Percentiles rank a stretch among this genome's conserved stretches.
phyloP scores from a whole-genome alignment of 306 rosid genomes.

The Sophora flavescens region DNA sequence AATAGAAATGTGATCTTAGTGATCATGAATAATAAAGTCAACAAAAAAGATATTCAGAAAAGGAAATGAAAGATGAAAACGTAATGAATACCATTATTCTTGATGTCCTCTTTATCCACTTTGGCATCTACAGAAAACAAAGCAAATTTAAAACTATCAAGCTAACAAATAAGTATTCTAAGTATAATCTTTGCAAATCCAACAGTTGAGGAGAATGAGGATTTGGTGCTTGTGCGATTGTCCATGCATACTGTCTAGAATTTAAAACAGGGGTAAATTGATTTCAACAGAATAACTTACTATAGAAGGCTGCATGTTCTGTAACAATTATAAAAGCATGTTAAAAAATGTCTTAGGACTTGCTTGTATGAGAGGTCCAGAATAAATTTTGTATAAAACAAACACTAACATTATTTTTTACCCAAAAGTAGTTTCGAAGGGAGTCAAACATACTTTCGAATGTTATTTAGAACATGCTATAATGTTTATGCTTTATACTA shows the following conservation, averaged over 20 bases:
- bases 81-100: slow-evolving; percentile 64
- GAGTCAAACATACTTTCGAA: background rate
- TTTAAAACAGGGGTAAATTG: slow-evolving; percentile 20
- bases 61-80: slow-evolving; percentile 38
- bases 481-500: background rate
- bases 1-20: background rate
- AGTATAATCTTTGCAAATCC: slow-evolving; percentile 30
- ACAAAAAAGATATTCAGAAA: background rate
- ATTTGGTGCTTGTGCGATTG: slow-evolving; percentile 8
- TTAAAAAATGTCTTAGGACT: slow-evolving; percentile 16
- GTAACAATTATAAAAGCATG: slow-evolving; percentile 17
- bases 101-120: slow-evolving; percentile 77
- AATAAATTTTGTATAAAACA: slow-evolving; percentile 7
- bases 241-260: background rate
- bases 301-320: slow-evolving; percentile 15
- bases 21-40: slow-evolving; percentile 21
- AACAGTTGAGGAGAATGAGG: slow-evolving; percentile 28
- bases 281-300: slow-evolving; percentile 12
- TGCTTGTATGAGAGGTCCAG: slow-evolving; percentile 1
- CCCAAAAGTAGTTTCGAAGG: background rate
- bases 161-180: slow-evolving; percentile 36
- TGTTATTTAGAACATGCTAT: slow-evolving; percentile 9
- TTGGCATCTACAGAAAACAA: slow-evolving; percentile 68
- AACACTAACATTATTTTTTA: background rate
- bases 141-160: slow-evolving; percentile 39